Conservation (phyloP, 495 filamentous ascomycete genomes). For the Cudoniella acicularis region DNA sequence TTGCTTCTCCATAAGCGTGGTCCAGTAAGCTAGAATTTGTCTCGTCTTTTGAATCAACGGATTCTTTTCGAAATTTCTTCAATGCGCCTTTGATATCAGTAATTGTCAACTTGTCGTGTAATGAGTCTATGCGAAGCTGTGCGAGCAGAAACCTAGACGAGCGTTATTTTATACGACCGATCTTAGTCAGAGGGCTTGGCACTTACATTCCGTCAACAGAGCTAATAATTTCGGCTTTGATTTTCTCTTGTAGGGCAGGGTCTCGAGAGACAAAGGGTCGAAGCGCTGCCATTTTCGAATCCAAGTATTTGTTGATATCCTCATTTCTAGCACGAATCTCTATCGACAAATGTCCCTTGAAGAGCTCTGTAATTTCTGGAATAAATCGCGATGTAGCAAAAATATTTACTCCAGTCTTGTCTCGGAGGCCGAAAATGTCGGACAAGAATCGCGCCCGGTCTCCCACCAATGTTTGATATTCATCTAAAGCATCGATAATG, state of each 20-base stretch:
- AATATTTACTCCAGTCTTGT: conserved; percentile 22
- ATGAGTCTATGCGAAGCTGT: conserved; percentile 17
- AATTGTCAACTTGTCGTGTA: conserved; percentile 10
- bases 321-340: conserved; percentile 22
- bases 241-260: conserved; percentile 16
- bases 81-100: conserved; percentile 4
- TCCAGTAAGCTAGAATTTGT: background rate
- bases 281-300: conserved; percentile 1
- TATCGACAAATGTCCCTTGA: conserved; percentile 24
- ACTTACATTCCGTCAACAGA: conserved; percentile 19
- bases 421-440: conserved; percentile 32
- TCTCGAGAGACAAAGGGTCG: background rate
- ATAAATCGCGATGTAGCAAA: conserved; percentile 32
- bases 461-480: conserved; percentile 30
- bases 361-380: conserved; percentile 26
- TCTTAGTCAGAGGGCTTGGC: too few species aligned
- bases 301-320: conserved; percentile 14
- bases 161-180: too few species aligned
- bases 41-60: too few species aligned
- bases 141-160: conserved; percentile 18
- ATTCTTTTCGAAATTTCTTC: conserved; percentile 4
- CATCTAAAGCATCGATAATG: conserved; percentile 46
- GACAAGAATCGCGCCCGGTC: conserved; percentile 29
- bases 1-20: conserved; percentile 16
- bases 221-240: conserved; percentile 2